phyloP scores from a whole-genome alignment of 2,329 filamentous ascomycete species.

The Balansia obtecta region DNA sequence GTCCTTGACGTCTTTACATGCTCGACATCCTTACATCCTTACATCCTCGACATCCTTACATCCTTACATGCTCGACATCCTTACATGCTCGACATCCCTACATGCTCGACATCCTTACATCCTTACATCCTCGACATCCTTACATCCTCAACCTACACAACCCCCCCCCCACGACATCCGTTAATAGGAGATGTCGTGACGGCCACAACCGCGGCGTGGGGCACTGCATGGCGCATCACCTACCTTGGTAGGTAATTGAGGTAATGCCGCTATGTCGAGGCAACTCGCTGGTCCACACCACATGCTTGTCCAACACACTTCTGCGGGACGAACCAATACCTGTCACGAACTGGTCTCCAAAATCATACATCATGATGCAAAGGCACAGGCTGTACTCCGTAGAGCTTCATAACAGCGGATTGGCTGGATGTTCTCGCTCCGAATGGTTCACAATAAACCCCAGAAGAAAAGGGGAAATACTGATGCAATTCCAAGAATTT shows the following conservation, averaged over 20 bases:
- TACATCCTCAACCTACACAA: too few species aligned
- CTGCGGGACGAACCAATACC: neutral
- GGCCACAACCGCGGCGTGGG: neutral
- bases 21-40: too few species aligned
- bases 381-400: neutral
- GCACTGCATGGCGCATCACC: neutral
- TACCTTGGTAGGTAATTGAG: too few species aligned
- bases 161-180: neutral
- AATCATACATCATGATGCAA: too few species aligned
- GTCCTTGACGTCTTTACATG: too few species aligned
- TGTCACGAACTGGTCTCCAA: neutral
- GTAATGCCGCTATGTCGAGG: slow-evolving; percentile 7
- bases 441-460: neutral
- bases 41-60: too few species aligned
- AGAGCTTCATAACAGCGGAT: neutral
- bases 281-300: slow-evolving; percentile 1
- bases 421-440: neutral
- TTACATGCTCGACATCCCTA: too few species aligned
- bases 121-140: too few species aligned
- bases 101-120: too few species aligned
- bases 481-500: neutral
- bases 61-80: too few species aligned
- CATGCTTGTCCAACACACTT: slow-evolving; percentile 1
- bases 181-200: neutral
- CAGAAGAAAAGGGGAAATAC: neutral